Base-by-base conservation (phyloP, 2,329 filamentous ascomycete genomes). In the Pseudogymnoascus sp. region DNA sequence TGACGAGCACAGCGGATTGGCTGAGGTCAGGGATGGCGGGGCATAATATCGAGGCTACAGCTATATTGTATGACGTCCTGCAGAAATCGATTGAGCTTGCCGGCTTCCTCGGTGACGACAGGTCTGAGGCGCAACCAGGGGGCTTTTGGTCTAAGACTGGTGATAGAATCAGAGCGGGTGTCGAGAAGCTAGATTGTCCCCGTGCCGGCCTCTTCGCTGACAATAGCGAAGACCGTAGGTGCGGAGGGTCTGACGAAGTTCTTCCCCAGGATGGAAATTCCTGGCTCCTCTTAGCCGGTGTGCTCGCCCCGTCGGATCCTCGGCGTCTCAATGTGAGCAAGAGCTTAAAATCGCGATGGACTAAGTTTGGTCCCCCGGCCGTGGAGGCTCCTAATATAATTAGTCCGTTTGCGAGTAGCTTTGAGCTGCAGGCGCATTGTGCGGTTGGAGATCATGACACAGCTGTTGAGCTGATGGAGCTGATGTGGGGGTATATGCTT, bases 11-110 rank as follows among this genome's bases (percentile, higher is more conserved):
- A 12, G 65, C 69, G 23, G 71, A 73, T 38, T 73, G 71, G 72
- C 68, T 69, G 25, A 65, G 72, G 4, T 23, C 66, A n/a, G 64
- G 56, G 1, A 71, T 73, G 66, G 67, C 67, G 12, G 71, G 69
- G 3, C 68, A 70, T 50, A 73, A 73, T 44, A 65, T 69, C 3
- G 71, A 72, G 62, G 70, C 71, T 77, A 21, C 81, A 83, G 78
- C 81, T 64, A 81, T 83, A 12, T 69, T 84, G n/a, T 80, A 81
- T 64, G 75, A 81, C 63, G 82, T 79, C 0, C 73, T 85, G 42
- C 75, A 76, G 14, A 79, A 79, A 44, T 80, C 76, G 8, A 75
- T 80, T 60, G 69, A 73, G 7, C 77, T 86, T 1, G 80, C 79
- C 3, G 67, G 69, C 6, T 81, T 77, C 63, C 70, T 81, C 12